These are phyloP conservation scores for barrel medic (Medicago truncatula) DNA, from an alignment of 306 rosid species.

Conservation along the genomic window DNA sequence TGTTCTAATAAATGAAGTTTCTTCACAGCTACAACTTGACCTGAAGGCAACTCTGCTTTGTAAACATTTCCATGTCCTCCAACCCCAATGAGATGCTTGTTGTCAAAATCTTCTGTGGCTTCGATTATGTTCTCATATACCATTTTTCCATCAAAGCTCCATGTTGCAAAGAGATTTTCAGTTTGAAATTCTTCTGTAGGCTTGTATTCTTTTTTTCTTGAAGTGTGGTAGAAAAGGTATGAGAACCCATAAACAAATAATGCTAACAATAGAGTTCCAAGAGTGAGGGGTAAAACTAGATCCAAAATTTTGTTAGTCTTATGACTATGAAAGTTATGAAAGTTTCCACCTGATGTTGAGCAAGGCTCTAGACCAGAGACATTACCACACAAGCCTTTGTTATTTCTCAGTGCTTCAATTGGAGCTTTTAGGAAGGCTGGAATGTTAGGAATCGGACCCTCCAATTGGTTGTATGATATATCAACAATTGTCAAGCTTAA, in stretches of 20 bases:
- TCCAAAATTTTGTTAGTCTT: background rate
- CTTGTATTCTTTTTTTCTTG: background rate
- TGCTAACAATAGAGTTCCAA: background rate
- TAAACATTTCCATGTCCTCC: conserved; percentile 3
- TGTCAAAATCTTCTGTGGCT: background rate
- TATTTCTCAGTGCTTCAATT: background rate
- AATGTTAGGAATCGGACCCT: background rate
- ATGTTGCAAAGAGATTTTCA: background rate
- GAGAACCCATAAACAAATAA: background rate
- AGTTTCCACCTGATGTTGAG: too few species aligned
- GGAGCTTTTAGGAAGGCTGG: background rate
- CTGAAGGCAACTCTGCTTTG: background rate
- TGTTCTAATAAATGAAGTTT: background rate
- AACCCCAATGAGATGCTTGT: background rate
- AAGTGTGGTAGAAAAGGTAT: background rate
- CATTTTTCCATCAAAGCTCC: conserved; percentile 7
- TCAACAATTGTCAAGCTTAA: background rate
- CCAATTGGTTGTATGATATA: background rate
- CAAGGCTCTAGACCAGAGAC: background rate
- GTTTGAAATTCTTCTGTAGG: background rate
- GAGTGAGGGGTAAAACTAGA: background rate
- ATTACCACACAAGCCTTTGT: background rate
- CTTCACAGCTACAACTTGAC: conserved; percentile 9
- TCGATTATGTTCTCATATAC: background rate
- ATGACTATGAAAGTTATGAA: background rate